Evolutionary conservation across 129 eudicot species (phyloP).

Genomic region (Scalesia atractyloides): DNA sequence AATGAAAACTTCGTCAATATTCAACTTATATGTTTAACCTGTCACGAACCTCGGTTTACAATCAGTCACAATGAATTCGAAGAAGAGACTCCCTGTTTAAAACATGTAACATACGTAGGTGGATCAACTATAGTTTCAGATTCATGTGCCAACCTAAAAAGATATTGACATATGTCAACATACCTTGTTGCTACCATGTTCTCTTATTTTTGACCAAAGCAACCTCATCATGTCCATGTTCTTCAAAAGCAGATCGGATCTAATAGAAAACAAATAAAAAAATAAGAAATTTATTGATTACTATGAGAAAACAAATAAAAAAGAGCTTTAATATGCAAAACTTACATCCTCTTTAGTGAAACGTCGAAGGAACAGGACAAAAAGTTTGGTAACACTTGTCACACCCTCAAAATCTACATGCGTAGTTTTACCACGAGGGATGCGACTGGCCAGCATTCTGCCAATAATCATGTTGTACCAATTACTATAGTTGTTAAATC

Average conservation of each 20-base stretch:
- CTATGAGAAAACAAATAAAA: not conserved
- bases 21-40: no score
- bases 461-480: no score
- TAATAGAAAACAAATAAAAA: slow-evolving; percentile 26
- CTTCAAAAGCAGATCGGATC: slow-evolving; percentile 77
- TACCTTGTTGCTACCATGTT: slow-evolving; percentile 94
- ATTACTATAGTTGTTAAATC: no score
- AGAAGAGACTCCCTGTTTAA: slow-evolving; percentile 7
- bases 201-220: slow-evolving; percentile 80
- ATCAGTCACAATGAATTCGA: slow-evolving; percentile 25
- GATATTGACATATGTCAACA: slow-evolving; percentile 4
- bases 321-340: not conserved
- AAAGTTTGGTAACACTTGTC: slow-evolving; percentile 32
- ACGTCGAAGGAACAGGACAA: slow-evolving; percentile 26
- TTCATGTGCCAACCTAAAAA: not conserved
- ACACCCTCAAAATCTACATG: no score
- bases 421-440: no score
- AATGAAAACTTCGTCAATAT: no score
- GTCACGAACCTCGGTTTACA: no score
- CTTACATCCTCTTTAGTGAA: slow-evolving; percentile 32
- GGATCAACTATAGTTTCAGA: slow-evolving; percentile 32
- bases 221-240: slow-evolving; percentile 83
- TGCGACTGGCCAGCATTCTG: no score
- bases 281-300: not conserved
- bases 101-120: slow-evolving; percentile 29